Base-by-base conservation (phyloP, 139 green algal genomes). In the Tetratostichococcus sp. region DNA sequence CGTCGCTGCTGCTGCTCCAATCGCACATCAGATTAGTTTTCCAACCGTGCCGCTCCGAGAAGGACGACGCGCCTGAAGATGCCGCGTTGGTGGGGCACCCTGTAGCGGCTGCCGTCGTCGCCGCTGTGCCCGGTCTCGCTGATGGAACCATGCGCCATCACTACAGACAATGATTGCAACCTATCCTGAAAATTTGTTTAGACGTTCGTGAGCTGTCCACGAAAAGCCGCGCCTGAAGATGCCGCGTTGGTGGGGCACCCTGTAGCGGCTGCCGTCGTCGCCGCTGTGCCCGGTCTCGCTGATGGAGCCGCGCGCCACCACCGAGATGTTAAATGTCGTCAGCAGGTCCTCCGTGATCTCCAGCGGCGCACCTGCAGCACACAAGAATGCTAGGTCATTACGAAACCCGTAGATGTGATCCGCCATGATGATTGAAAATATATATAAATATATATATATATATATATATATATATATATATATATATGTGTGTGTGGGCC, bases 261-360 rank as follows among this genome's bases (percentile, higher is more conserved):
- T 71, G 58, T 89, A 93, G 58, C 85, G 74, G 0, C 65, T 71
- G 8, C 26, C 70, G 11, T 73, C 72, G 31, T 67, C 21, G 22
- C 31, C 22, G 50, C 80, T 69, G 14, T n/a, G 23, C 39, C 87
- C 82, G 19, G 89, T 94, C 72, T 95, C 89, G 68, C 82, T 87
- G 21, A 89, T 57, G 17, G 76, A 93, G 59, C 95, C 95, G 11
- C 91, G 84, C 66, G 97, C 92, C 26, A 99, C 92, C 30, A 95
- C 42, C 30, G 72, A 81, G 82, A 99, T 98, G 89, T 97, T 97
- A 80, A 98, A 99, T 19, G 95, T 98, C 26, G 83, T 94, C 28
- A 99, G 83, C 74, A 99, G 81, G 80, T 97, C 93, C 21, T 92
- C 81, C 1, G 88, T 93, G 28, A 97, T 86, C 26, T 83, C 72